Evolutionary conservation across 192 early-diverging fungal species (phyloP), one percentile per base, ranked within the genome.

Genomic region (Coemansia sp.): DNA sequence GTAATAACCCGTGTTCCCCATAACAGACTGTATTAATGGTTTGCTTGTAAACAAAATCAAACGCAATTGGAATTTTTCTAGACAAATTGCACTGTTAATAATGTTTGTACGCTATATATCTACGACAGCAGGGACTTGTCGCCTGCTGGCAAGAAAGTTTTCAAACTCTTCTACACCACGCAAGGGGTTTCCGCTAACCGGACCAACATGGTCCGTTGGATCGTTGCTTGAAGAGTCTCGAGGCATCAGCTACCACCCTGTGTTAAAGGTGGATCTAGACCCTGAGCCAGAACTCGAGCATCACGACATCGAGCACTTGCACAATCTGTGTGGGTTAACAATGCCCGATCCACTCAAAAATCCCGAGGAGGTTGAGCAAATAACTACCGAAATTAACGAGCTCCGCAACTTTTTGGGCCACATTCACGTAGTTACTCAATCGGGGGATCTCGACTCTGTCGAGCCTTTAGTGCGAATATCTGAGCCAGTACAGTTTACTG

Each of bases 331-430:
- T 19, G 75, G 75, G 2, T 70, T 78, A 17, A 37, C 53, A 1
- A 58, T 69, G 56, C 66, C 70, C 3, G 67, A 66, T 22, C 54
- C 63, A 8, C 11, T 40, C 5, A 56, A 60, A 15, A 64, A 66
- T 22, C 54, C 63, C 11, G 15, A 60, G 6, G 58, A 60, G 5
- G 34, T 57, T 50, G 51, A n/a, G 20, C 62, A 36, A 15, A 47
- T 64, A 1, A 37, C 31, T 28, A 20, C 57, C 34, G 66, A 78
- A 2, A 47, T 73, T 37, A 72, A 78, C 63, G 64, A 65, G 60
- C 75, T 78, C 14, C 62, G 71, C 25, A 64, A 73, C 64, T 71
- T 78, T 46, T 40, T 78, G 36, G 66, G 75, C 44, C 75, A 78
- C 21, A 62, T 78, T 2, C 62, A 60, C 19, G 57, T 49, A 0